Evolutionary conservation across 306 rosid species (phyloP), one percentile per base, ranked within the genome.

Genomic region (Quercus ilex): DNA sequence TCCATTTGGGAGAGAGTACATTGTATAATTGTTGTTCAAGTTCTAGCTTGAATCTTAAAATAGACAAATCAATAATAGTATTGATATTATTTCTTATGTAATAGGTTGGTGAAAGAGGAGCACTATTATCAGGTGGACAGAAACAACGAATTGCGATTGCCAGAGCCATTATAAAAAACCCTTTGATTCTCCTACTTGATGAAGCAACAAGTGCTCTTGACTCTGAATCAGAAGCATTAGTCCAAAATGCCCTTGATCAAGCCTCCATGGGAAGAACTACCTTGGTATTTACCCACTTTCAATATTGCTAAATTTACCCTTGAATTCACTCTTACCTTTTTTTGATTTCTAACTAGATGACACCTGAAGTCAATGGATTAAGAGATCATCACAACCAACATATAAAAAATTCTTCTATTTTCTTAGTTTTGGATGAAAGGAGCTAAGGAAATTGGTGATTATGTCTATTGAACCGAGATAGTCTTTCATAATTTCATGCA

Each of bases 181-280:
- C 99, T 35, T 85, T 78, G 13, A 90, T 95, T 90, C 97, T 95
- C 19, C 79, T 95, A 55, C 97, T 95, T 73, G 99, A 95, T 86
- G 99, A 95, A 87, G 99, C 99, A 74, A 95, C 99, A 4, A 92
- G 98, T 88, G 98, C 99, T 71, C 98, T 95, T 71, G 99, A 95
- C 84, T 90, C 92, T 71, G 97, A 95, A 88, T 95, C 98, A 3
- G 99, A 95, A 84, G 75, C 85, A 73, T 53, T 93, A 18, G 98
- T 95, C 55, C 99, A 93, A 71, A 92, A 85, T 93, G 99, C 99
- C 56, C 98, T 95, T 52, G 97, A 95, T 85, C 96, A 86, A 58
- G 99, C 99, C 68, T 95, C 99, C 70, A 83, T 93, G 91, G 99
- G 99, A 73, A 93, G 98, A 76, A 95, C 98, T 78, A 93, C 99